Evolutionary conservation across 805 yeast genomes (phyloP), one percentile per base, ranked within the genome.

Genomic region (Sugiyamaella marilandica): DNA sequence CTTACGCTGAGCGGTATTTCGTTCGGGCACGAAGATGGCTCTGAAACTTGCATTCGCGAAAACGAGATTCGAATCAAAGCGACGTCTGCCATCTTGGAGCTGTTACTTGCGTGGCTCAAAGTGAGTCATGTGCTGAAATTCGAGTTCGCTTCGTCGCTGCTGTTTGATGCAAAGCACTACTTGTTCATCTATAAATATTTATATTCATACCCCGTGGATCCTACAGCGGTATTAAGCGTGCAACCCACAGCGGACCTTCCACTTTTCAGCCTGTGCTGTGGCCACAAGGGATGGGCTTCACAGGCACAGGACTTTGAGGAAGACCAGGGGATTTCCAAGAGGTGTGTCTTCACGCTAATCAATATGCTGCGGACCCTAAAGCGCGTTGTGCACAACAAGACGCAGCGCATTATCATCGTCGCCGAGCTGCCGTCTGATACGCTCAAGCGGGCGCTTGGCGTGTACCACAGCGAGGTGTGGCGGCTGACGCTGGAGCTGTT

Each of bases 41-140:
- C 31, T 2, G 45, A 47, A 34, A 41, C 41, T 10, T 11, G 18
- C 5, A 9, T 18, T 11, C 13, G 18, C 5, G 50, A 33, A 4
- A 24, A 14, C 19, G 92, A 86, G 59, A 69, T 80, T 2, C 71
- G 83, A 1, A 62, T 84, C 49, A 85, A 83, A 58, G 78, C 84
- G 2, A 70, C 84, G 1, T 72, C 84, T 0, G 78, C 79, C 1
- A 75, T 82, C 1, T 51, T 88, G 1, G 59, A 70, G 10, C 60
- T 80, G 18, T 63, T 94, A 18, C 64, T 84, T 33, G 78, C 77
- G 60, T 91, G 97, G 97, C 84, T 87, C 65, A 87, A 86, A 63
- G 66, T 77, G 9, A 84, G 81, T 44, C 97, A 94, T 65, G 71
- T 89, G 1, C 66, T 91, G 57, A 91, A 92, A 65, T 83, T 77